Percentiles rank a stretch among this genome's conserved stretches.
Evolutionary conservation across 108 stramenopile genomes (phyloP).

Genomic region (Skeletonema grethae): DNA sequence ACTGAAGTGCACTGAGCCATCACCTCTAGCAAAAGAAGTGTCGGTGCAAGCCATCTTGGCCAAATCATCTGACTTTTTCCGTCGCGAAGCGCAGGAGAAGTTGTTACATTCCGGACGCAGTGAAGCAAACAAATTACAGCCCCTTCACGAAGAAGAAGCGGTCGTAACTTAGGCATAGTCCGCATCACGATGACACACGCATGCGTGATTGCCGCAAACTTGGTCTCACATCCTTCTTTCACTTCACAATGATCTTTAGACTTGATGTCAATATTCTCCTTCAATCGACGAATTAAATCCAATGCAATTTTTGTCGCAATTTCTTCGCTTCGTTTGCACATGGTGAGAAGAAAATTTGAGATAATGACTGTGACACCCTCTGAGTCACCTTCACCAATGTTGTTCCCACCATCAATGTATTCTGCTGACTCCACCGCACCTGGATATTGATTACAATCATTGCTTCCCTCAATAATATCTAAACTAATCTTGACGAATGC

Average conservation of each 20-base stretch:
- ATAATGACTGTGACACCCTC: constrained; percentile 77
- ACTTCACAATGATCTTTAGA: constrained; percentile 39
- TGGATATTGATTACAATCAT: not conserved
- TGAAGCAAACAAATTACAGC: constrained; percentile 54
- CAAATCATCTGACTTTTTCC: constrained; percentile 35
- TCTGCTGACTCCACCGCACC: constrained; percentile 16
- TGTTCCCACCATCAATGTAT: constrained; percentile 16
- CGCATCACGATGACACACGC: constrained; percentile 69
- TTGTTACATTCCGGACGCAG: constrained; percentile 48
- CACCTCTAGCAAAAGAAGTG: constrained; percentile 57
- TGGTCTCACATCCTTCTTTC: constrained; percentile 36
- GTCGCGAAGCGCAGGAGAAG: constrained; percentile 21
- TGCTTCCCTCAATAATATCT: constrained; percentile 31
- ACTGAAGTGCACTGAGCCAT: constrained; percentile 82
- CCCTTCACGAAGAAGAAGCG: constrained; percentile 58
- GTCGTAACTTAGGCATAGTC: constrained; percentile 65
- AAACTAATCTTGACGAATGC: constrained; percentile 20
- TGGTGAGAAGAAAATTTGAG: constrained; percentile 69
- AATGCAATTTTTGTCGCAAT: constrained; percentile 45
- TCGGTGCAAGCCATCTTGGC: constrained; percentile 77
- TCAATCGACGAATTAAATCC: constrained; percentile 48
- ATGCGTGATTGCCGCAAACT: constrained; percentile 65
- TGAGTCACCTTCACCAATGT: constrained; percentile 43
- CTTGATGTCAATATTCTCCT: constrained; percentile 39
- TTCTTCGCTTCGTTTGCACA: constrained; percentile 58